phyloP scores from a whole-genome alignment of 768 basidiomycete genomes.

The Kwoniella europaea region DNA sequence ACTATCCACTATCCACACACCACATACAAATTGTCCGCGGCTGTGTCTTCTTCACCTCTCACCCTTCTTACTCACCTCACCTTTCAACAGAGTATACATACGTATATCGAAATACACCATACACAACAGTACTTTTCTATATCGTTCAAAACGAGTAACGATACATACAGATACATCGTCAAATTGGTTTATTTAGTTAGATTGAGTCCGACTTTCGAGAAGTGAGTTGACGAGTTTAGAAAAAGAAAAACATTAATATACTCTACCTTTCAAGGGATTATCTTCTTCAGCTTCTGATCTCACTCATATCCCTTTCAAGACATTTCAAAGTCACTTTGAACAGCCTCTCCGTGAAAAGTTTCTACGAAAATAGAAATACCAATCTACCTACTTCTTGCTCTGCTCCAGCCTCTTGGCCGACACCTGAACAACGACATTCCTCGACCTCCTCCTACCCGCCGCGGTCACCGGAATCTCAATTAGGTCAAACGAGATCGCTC shows the following conservation, averaged over 20 bases:
- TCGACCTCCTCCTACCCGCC: neutral
- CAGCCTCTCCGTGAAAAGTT: neutral
- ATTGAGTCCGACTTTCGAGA: neutral
- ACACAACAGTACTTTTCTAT: no score
- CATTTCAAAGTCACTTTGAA: constrained; percentile 19
- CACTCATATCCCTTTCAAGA: constrained; percentile 10
- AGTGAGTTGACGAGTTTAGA: neutral
- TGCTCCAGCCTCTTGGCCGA: neutral
- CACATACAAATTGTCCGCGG: neutral
- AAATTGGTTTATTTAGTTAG: neutral
- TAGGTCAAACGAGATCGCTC: neutral
- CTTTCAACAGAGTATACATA: constrained; percentile 16
- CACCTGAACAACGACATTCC: no score
- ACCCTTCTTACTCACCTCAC: no score
- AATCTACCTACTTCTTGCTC: neutral
- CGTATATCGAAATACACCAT: neutral
- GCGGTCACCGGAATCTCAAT: neutral
- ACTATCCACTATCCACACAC: neutral
- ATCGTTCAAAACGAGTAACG: neutral
- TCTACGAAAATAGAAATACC: neutral
- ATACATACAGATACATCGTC: constrained; percentile 14
- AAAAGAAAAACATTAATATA: constrained; percentile 1
- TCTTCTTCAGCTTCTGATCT: neutral
- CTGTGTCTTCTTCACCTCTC: constrained; percentile 13
- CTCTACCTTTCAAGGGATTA: constrained; percentile 1